phyloP scores from a whole-genome alignment of 2,329 filamentous ascomycete species.

The Colletotrichum echinochloae region DNA sequence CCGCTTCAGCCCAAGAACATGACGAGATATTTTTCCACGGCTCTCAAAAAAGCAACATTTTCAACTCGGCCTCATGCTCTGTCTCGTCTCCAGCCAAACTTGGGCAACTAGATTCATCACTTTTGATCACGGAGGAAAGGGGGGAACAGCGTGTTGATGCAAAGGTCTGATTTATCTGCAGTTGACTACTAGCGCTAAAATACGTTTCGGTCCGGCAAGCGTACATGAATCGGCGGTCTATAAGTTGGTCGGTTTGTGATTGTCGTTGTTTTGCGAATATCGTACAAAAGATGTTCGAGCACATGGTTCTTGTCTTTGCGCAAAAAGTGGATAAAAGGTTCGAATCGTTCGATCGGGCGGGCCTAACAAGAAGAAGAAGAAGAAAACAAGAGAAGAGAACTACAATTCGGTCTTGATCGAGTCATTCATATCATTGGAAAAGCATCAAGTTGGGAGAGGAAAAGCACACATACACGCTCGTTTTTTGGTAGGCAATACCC shows the following conservation, averaged over 20 bases:
- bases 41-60: not conserved
- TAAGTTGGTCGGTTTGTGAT: slow-evolving; percentile 5
- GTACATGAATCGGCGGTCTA: slow-evolving; percentile 22
- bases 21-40: not conserved
- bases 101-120: not conserved
- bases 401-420: slow-evolving; percentile 18
- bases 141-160: not conserved
- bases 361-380: slow-evolving; percentile 13
- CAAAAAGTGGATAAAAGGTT: not conserved
- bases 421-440: slow-evolving; percentile 15
- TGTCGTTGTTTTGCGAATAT: slow-evolving; percentile 12
- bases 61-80: not conserved
- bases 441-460: not conserved
- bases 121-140: not conserved
- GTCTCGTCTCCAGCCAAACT: not conserved
- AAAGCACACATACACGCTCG: slow-evolving; percentile 15
- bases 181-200: not conserved
- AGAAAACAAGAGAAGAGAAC: not conserved
- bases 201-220: slow-evolving; percentile 5
- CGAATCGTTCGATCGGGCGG: slow-evolving; percentile 22
- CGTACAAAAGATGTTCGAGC: slow-evolving; percentile 26
- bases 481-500: not conserved
- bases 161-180: not conserved
- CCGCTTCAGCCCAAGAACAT: not conserved
- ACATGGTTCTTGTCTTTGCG: not conserved